Evolutionary conservation across 2,329 filamentous ascomycete genomes (phyloP), one percentile per base, ranked within the genome.

Genomic region (Aspergillus candidus): DNA sequence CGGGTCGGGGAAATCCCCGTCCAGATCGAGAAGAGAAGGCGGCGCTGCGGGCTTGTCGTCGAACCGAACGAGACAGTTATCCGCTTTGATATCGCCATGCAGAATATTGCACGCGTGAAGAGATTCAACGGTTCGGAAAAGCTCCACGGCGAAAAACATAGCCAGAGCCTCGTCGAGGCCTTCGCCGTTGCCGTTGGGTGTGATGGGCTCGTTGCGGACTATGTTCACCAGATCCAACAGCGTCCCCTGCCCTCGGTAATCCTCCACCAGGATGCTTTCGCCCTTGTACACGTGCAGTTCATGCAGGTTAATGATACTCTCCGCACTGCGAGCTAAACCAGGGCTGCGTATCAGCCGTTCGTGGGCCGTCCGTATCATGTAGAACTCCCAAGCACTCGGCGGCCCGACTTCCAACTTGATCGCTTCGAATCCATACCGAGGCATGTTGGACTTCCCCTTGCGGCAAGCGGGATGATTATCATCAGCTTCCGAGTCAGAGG

Each of bases 131-230:
- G 88, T 94, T 39, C 93, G 86, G 55, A 98, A 77, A 6, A 98
- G 77, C 67, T 98, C 93, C 48, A 97, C 76, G 6, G 87, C 78
- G 70, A 97, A 94, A 73, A 96, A 97, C 88, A 97, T 96, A 56
- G 86, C 88, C 2, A 97, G 74, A 38, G 78, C 76, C 67, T 98
- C 93, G 56, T 98, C 93, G 78, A 98, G 88, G 12, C 82, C 82
- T 30, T 72, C 69, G 8, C 64, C 58, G 29, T 70, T 68, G 12
- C 68, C 63, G 3, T 66, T 59, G 4, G 78, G 78, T 1, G 77
- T 64, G 30, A 64, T 67, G 4, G 62, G 57, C 50, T 94, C 87
- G 13, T 79, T 76, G 34, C 86, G 82, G 53, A 91, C 86, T 51
- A 86, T 74, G 67, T 98, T 98, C 66, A 98, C 83, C 1, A 97